Evolutionary conservation across 306 rosid genomes (phyloP).

Genomic region (Carpinus fangiana): DNA sequence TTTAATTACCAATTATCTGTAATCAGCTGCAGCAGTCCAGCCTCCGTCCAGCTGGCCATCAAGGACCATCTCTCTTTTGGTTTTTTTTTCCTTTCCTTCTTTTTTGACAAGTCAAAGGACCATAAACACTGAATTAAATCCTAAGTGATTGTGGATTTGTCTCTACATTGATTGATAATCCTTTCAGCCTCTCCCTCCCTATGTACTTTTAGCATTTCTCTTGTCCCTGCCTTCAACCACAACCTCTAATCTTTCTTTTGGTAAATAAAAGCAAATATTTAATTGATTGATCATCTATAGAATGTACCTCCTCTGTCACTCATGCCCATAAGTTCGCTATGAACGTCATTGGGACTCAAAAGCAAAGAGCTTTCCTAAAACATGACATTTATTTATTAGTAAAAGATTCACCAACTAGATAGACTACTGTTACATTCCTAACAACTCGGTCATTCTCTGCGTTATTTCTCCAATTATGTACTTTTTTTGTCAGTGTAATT

Average conservation of each 20-base stretch:
- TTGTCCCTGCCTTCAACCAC: neutral
- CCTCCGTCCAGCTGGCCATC: neutral
- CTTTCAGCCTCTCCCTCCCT: too few relatives aligned
- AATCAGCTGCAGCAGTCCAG: neutral
- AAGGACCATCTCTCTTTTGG: conserved; percentile 3
- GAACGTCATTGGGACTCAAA: neutral
- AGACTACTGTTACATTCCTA: neutral
- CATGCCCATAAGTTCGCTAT: neutral
- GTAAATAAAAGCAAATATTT: neutral
- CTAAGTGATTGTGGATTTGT: neutral
- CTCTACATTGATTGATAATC: neutral
- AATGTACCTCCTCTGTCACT: neutral
- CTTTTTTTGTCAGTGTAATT: too few relatives aligned
- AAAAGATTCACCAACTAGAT: neutral
- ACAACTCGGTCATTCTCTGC: neutral
- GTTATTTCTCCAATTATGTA: neutral
- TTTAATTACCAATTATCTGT: neutral
- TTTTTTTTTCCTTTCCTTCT: neutral
- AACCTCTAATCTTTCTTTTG: neutral
- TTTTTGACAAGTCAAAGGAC: neutral
- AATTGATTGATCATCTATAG: neutral
- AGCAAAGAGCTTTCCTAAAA: neutral
- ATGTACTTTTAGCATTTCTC: neutral
- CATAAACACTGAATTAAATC: neutral
- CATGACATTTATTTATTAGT: neutral